Evolutionary conservation across 2,329 filamentous ascomycete genomes (phyloP).

Genomic region (Aspergillus tamarii): DNA sequence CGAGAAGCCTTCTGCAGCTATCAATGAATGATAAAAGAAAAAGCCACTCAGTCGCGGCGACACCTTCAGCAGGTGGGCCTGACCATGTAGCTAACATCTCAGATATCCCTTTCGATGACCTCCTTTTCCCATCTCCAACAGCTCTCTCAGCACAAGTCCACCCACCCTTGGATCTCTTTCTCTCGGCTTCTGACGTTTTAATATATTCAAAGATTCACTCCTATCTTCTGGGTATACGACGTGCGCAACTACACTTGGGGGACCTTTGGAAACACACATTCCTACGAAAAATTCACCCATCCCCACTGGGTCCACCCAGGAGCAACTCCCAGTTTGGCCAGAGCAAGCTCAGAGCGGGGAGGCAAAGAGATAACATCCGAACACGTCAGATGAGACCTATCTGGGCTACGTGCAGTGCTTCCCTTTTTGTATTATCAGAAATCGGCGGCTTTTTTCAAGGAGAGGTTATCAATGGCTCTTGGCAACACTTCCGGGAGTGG

Average conservation of each 20-base stretch:
- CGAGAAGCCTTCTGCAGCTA: constrained; percentile 74
- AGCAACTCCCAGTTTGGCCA: constrained; percentile 65
- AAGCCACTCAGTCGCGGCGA: constrained; percentile 30
- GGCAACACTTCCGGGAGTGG: constrained; percentile 79
- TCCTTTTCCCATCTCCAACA: constrained; percentile 78
- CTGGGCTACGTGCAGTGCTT: constrained; percentile 87
- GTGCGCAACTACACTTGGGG: constrained; percentile 81
- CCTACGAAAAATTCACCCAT: constrained; percentile 75
- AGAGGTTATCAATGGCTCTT: constrained; percentile 80
- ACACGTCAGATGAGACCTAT: constrained; percentile 73
- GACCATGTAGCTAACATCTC: constrained; percentile 42
- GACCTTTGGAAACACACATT: constrained; percentile 84
- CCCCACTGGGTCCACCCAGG: constrained; percentile 67
- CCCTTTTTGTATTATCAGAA: constrained; percentile 86
- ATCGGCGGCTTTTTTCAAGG: constrained; percentile 87
- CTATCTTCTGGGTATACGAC: constrained; percentile 82
- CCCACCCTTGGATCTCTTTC: constrained; percentile 85
- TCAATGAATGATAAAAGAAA: constrained; percentile 47
- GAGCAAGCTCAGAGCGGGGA: constrained; percentile 62
- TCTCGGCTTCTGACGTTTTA: constrained; percentile 73
- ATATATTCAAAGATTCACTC: constrained; percentile 84
- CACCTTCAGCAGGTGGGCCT: constrained; percentile 21
- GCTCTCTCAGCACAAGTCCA: constrained; percentile 71
- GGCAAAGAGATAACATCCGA: constrained; percentile 66
- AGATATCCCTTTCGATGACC: constrained; percentile 67